A percentile compares a stretch with the other conserved stretches of the same genome.
Conservation (phyloP, 106 monocot species). For the Acorus gramineus region DNA sequence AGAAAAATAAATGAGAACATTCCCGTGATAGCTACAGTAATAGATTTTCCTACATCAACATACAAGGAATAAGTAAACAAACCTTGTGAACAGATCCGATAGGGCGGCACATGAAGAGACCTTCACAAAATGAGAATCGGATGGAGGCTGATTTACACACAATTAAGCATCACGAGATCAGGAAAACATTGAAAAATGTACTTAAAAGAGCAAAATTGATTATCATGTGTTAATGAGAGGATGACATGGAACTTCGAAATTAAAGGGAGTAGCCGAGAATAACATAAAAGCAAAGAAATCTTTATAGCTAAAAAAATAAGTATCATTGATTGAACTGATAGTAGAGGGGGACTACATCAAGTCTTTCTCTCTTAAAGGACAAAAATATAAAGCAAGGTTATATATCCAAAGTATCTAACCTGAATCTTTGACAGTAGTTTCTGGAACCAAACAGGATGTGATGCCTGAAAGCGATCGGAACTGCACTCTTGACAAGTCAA, state of each 20-base stretch:
- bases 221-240: no score
- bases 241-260: no score
- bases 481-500: conserved; percentile 63
- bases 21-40: no score
- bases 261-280: no score
- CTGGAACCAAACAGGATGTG: conserved; percentile 69
- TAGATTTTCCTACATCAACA: no score
- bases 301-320: no score
- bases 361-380: no score
- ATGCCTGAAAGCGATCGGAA: conserved; percentile 44
- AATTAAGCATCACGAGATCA: neutral
- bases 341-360: no score
- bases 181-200: neutral
- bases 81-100: conserved; percentile 80
- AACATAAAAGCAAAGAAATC: no score
- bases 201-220: neutral
- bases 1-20: no score
- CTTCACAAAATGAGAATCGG: conserved; percentile 41
- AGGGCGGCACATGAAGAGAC: conserved; percentile 66
- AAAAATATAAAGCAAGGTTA: no score
- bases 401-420: conserved; percentile 36
- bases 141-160: conserved; percentile 35
- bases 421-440: conserved; percentile 54
- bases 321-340: no score
- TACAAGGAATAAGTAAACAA: conserved; percentile 1